phyloP scores from a whole-genome alignment of 805 yeast genomes.

The Candida schatavii region DNA sequence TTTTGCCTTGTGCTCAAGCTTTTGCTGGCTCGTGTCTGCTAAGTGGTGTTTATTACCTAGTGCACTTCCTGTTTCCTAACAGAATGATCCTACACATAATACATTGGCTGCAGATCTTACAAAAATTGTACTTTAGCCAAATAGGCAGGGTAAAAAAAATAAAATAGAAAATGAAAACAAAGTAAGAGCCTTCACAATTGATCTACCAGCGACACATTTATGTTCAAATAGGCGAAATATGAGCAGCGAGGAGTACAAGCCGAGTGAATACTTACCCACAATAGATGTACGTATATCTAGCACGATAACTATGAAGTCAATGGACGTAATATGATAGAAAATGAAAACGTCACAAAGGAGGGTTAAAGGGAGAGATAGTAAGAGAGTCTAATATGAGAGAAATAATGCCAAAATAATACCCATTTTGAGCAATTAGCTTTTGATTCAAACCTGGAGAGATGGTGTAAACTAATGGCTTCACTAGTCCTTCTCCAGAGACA shows the following conservation, averaged over 20 bases:
- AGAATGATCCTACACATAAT: too few species aligned
- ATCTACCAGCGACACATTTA: not conserved
- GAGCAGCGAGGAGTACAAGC: conserved; percentile 15
- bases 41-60: too few species aligned
- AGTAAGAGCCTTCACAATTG: not conserved
- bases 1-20: too few species aligned
- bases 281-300: conserved; percentile 51
- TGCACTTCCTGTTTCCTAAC: too few species aligned
- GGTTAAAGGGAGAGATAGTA: too few species aligned
- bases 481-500: too few species aligned
- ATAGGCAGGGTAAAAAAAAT: conserved; percentile 1
- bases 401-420: too few species aligned
- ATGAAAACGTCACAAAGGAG: not conserved
- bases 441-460: not conserved
- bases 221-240: conserved; percentile 2
- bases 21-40: too few species aligned
- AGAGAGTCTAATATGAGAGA: too few species aligned
- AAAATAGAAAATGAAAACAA: not conserved
- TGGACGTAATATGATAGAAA: not conserved
- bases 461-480: not conserved
- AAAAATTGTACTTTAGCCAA: not conserved
- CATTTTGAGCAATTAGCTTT: too few species aligned
- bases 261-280: conserved; percentile 51
- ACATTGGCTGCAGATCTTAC: not conserved
- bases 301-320: not conserved